These are phyloP conservation scores for Pleurotus ostreatus DNA, from an alignment of 768 basidiomycete genomes.

Conservation along the genomic window DNA sequence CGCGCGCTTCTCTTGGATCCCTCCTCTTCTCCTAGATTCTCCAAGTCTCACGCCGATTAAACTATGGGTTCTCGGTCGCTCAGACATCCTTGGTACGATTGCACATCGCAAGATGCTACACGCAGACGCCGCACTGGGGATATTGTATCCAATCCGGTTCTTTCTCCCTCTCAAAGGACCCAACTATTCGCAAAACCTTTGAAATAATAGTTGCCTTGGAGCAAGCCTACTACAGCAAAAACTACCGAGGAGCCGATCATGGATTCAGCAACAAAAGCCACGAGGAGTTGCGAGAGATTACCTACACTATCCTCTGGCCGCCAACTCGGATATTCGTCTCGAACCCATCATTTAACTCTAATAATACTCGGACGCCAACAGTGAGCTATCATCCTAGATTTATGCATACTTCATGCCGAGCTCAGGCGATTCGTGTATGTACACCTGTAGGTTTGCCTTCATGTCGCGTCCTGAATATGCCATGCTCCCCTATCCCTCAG, in stretches of 20 bases:
- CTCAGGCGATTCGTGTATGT: not conserved
- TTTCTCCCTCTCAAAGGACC: not conserved
- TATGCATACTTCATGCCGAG: not conserved
- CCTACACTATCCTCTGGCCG: not conserved
- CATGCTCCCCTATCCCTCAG: not conserved
- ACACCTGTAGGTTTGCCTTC: constrained; percentile 3
- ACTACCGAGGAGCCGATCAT: constrained; percentile 3
- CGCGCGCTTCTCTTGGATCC: not conserved
- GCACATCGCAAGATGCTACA: not conserved
- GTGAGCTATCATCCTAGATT: too few relatives aligned
- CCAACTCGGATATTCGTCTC: not conserved
- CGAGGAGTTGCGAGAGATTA: not conserved
- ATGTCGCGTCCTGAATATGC: not conserved
- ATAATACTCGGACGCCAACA: not conserved
- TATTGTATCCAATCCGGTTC: not conserved
- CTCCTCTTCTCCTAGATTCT: not conserved
- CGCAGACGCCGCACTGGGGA: not conserved
- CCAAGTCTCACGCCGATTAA: not conserved
- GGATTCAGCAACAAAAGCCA: not conserved
- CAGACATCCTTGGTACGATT: not conserved
- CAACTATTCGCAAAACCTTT: not conserved
- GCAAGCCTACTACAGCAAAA: too few relatives aligned
- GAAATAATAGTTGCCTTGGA: too few relatives aligned
- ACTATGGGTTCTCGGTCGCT: not conserved
- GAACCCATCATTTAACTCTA: not conserved